A percentile compares a stretch with the other conserved stretches of the same genome.
Conservation (phyloP, 1,139 yeast species). For the Geotrichum restrictum region DNA sequence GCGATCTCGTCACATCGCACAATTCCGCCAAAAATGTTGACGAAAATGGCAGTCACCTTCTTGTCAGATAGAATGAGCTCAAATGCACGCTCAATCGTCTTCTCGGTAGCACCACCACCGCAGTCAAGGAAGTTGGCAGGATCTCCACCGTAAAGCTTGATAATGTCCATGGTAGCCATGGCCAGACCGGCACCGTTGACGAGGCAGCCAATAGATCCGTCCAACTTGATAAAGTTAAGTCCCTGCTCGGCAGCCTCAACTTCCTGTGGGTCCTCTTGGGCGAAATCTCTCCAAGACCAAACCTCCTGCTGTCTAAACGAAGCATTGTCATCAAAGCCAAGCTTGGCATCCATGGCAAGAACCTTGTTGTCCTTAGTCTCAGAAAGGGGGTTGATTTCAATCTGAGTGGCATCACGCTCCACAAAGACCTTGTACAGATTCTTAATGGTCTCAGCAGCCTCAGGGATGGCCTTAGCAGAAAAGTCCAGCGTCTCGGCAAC, state of each 20-base stretch:
- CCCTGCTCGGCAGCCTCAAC: conserved; percentile 86
- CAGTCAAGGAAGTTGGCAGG: conserved; percentile 99
- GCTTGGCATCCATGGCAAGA: conserved; percentile 98
- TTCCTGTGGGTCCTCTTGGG: conserved; percentile 98
- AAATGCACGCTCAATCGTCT: conserved; percentile 96
- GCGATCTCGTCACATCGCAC: conserved; percentile 99
- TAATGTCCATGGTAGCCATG: conserved; percentile 99
- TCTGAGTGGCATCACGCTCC: conserved; percentile 95
- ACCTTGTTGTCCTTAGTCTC: conserved; percentile 90
- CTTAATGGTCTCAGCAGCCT: conserved; percentile 83
- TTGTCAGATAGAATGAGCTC: conserved; percentile 85
- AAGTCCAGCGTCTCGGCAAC: conserved; percentile 81
- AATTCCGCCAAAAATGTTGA: conserved; percentile 98
- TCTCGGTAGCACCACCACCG: conserved; percentile 99
- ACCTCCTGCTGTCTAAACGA: conserved; percentile 92
- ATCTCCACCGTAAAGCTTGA: conserved; percentile 95
- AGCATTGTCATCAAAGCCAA: conserved; percentile 96
- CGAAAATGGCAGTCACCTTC: conserved; percentile 92
- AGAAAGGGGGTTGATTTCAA: conserved; percentile 96
- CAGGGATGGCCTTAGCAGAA: conserved; percentile 70
- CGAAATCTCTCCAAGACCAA: conserved; percentile 91
- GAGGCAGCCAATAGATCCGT: conserved; percentile 96
- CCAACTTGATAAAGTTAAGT: conserved; percentile 92
- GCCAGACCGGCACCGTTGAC: conserved; percentile 99
- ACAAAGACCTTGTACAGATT: conserved; percentile 82